phyloP scores from a whole-genome alignment of 163 green algal genomes.

The Trebouxiophyceae sp. region DNA sequence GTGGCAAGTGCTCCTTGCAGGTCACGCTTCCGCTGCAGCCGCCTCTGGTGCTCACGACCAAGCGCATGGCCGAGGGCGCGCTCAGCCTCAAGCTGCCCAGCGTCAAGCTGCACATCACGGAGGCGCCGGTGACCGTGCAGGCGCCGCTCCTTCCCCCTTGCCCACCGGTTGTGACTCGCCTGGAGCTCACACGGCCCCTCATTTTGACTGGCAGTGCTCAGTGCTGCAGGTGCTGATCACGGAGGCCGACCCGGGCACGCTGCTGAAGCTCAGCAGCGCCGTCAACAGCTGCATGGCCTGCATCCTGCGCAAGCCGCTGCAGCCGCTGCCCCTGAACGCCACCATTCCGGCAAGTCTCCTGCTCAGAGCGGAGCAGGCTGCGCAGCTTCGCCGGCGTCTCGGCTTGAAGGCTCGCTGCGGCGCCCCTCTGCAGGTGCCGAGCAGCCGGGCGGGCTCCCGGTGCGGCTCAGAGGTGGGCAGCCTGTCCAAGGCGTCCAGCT shows the following conservation, averaged over 20 bases:
- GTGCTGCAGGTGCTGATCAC: constrained; percentile 31
- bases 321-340: constrained; percentile 3
- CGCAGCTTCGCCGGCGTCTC: too few relatives aligned
- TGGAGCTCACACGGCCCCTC: too few relatives aligned
- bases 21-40: constrained; percentile 6
- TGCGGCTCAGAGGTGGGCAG: too few relatives aligned
- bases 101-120: neutral
- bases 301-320: constrained; percentile 3
- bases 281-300: constrained; percentile 5
- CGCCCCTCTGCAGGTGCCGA: too few relatives aligned
- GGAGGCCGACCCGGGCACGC: constrained; percentile 1
- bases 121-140: constrained; percentile 1
- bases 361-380: neutral
- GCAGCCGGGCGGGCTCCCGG: too few relatives aligned
- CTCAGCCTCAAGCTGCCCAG: constrained; percentile 5
- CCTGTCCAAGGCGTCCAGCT: too few relatives aligned
- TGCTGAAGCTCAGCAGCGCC: constrained; percentile 3
- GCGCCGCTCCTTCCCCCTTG: constrained; percentile 7
- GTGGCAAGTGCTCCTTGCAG: too few relatives aligned
- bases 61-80: neutral
- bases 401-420: too few relatives aligned
- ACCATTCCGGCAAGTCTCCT: neutral
- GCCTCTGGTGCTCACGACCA: constrained; percentile 3
- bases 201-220: too few relatives aligned
- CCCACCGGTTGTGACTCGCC: too few relatives aligned